Evolutionary conservation across 75 land plant genomes (phyloP), one percentile per base, ranked within the genome.

Genomic region (Cryptomeria japonica): DNA sequence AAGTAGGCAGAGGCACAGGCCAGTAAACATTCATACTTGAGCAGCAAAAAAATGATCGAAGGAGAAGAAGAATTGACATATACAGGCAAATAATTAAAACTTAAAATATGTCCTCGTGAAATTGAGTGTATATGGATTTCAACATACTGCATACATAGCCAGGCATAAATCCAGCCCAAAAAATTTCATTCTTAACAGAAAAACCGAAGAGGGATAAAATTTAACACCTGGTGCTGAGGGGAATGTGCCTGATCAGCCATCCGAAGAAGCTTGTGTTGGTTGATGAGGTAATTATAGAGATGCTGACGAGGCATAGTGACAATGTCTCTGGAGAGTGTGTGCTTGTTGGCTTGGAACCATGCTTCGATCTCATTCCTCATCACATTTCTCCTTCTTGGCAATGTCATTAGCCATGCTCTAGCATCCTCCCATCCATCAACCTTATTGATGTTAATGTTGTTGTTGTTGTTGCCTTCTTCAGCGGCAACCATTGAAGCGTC

Each of bases 301-400:
- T 64, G 87, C 14, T n/a, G 36, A n/a, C 87, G 73, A 11, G 87
- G 87, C 87, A 86, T 61, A 8, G 41, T 86, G 8, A 38, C 80
- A 31, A 86, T 86, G 13, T 86, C 87, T 32, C 47, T 41, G 31
- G 87, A 86, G n/a, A 86, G 87, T 6, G 18, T 86, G 34, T 72
- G 25, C 46, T 70, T 86, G 31, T 70, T 86, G 87, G 15, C 16
- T 19, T 86, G 41, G 5, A 86, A n/a, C 87, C 87, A 86, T 19
- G 34, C 87, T 22, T 86, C 87, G 8, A 86, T 86, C 77, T 86
- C 87, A 10, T 86, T 31, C 3, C 36, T 14, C 75, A 64, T 41
- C 75, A 86, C 87, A 86, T 86, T 86, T 77, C 87, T 86, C 49
- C 87, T 80, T 77, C 79, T 61, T 3, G 87, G 87, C 47, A 86